Evolutionary conservation across 805 yeast genomes (phyloP), one percentile per base, ranked within the genome.

Genomic region (Cyberlindnera maclurae): DNA sequence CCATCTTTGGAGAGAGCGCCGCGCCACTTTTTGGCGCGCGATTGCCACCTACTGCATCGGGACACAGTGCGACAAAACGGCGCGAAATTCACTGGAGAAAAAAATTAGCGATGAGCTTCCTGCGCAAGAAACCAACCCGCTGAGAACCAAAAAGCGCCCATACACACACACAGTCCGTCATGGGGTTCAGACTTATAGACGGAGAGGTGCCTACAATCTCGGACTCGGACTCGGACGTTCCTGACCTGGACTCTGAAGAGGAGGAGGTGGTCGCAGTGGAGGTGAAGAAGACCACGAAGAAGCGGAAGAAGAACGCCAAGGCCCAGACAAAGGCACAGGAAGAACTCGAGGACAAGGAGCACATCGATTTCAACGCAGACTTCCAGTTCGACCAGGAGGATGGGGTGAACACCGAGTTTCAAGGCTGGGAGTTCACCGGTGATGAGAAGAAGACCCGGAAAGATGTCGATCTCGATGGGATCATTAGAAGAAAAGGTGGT

Each of bases 401-500:
- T 8, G 75, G 69, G 20, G 79, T 69, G 26, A 63, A 56, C 31
- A 45, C 68, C 4, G 64, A 64, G 3, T 77, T 80, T 38, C 77
- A 74, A 40, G 96, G 95, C 4, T 88, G 97, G 96, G 87, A 87
- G 50, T 86, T 88, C 55, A 74, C 70, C 30, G 76, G 75, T 39
- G 76, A 72, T 29, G 65, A 45, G 24, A 54, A 43, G 28, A 51
- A 47, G 4, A 45, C 45, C 8, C 68, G 55, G 39, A 75, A 72
- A 45, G 85, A 79, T 44, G 95, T 87, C 8, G 96, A 90, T 65
- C 69, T 90, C 44, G 96, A 90, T 52, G 78, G 79, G 12, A 90
- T 90, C 38, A 83, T 90, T 50, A 78, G 81, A 63, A 73, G 89
- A 59, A 89, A 85, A 52, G 95, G 96, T 59, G 86, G 95, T 31